Percentiles rank a stretch among this genome's conserved stretches.
phyloP scores from a whole-genome alignment of 768 basidiomycete genomes.

The Tubosaeta brunneosetosa region DNA sequence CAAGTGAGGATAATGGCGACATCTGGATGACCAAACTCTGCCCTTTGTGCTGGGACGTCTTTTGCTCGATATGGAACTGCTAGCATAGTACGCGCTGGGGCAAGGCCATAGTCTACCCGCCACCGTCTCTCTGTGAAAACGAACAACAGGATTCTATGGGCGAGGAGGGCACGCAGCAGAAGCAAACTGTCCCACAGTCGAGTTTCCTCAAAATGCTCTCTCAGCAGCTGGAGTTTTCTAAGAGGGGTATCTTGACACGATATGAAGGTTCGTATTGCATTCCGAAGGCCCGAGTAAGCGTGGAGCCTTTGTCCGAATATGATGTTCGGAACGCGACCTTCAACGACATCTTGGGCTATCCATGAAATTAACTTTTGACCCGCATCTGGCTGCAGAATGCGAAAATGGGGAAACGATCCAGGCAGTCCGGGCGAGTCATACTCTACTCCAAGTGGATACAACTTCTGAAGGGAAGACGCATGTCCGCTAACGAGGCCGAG shows the following conservation, averaged over 20 bases:
- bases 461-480: constrained; percentile 7
- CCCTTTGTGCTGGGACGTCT: constrained; percentile 18
- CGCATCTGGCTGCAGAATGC: constrained; percentile 7
- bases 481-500: constrained; percentile 22
- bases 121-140: constrained; percentile 20
- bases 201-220: neutral
- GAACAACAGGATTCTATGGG: constrained; percentile 16
- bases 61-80: constrained; percentile 29
- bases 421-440: constrained; percentile 1
- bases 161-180: constrained; percentile 31
- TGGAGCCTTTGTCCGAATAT: constrained; percentile 4
- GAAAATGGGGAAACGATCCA: constrained; percentile 9
- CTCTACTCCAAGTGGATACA: constrained; percentile 7
- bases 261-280: constrained; percentile 16
- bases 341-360: constrained; percentile 6
- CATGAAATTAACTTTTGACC: constrained; percentile 3
- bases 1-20: too few species aligned
- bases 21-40: too few species aligned
- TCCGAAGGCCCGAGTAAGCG: neutral
- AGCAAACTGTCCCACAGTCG: constrained; percentile 18
- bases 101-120: too few species aligned
- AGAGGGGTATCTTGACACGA: constrained; percentile 1
- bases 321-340: constrained; percentile 4
- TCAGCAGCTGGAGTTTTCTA: neutral
- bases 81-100: constrained; percentile 12